phyloP scores from a whole-genome alignment of 768 basidiomycete genomes.

The Naganishia friedmannii region DNA sequence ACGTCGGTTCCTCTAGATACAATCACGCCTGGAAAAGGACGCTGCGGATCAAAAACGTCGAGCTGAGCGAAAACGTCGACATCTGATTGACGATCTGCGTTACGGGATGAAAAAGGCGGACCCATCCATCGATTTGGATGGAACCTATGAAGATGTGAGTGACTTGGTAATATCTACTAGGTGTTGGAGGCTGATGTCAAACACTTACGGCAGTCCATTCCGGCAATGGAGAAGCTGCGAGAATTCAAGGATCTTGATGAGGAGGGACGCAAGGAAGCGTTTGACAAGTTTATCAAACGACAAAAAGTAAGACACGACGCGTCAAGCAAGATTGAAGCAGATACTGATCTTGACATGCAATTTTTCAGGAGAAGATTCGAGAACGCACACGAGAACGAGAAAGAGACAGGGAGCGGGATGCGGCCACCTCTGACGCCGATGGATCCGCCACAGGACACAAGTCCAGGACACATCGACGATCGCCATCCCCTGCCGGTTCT shows the following conservation, averaged over 20 bases:
- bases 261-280: conserved; percentile 74
- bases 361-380: conserved; percentile 40
- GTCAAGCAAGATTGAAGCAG: conserved; percentile 39
- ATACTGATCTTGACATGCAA: conserved; percentile 29
- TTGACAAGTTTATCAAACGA: conserved; percentile 79
- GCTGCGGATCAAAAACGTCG: conserved; percentile 68
- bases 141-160: conserved; percentile 76
- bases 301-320: conserved; percentile 63
- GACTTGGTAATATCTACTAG: conserved; percentile 10
- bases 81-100: conserved; percentile 89
- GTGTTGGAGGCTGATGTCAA: conserved; percentile 24
- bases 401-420: conserved; percentile 52
- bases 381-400: conserved; percentile 55
- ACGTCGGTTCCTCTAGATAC: conserved; percentile 60
- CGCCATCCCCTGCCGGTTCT: conserved; percentile 23
- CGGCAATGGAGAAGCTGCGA: conserved; percentile 73
- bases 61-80: conserved; percentile 75
- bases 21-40: conserved; percentile 64
- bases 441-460: conserved; percentile 34
- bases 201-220: conserved; percentile 58
- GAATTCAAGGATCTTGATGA: conserved; percentile 86
- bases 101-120: conserved; percentile 89
- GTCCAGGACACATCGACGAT: conserved; percentile 38
- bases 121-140: conserved; percentile 71
- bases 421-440: conserved; percentile 23